These are phyloP conservation scores for Hypoxylon sp. DNA, from an alignment of 2,329 filamentous ascomycete species.

Conservation along the genomic window DNA sequence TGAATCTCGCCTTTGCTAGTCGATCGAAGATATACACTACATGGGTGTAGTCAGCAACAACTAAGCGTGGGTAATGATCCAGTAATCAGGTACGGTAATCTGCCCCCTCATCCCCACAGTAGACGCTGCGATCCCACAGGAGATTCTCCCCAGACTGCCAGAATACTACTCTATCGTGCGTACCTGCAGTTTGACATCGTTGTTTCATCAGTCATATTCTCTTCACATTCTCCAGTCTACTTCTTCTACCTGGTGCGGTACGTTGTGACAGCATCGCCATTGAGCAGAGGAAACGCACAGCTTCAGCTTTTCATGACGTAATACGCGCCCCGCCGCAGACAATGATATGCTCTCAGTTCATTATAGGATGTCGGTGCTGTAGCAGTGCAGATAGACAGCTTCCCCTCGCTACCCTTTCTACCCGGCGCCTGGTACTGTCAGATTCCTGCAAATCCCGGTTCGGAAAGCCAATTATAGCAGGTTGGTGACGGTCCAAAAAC, in stretches of 20 bases:
- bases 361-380: slow-evolving; percentile 19
- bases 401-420: slow-evolving; percentile 18
- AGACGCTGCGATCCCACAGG: slow-evolving; percentile 16
- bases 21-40: not conserved
- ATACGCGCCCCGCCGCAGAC: not conserved
- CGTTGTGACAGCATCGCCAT: not conserved
- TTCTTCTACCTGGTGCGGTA: not conserved
- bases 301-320: not conserved
- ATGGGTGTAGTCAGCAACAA: slow-evolving; percentile 24
- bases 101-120: not conserved
- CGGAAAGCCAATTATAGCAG: slow-evolving; percentile 14
- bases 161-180: slow-evolving; percentile 18
- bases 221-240: not conserved
- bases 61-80: slow-evolving; percentile 33
- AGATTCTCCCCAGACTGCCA: not conserved
- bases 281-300: not conserved
- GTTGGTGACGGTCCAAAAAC: not conserved
- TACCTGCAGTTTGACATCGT: slow-evolving; percentile 21
- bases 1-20: not conserved
- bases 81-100: slow-evolving; percentile 25
- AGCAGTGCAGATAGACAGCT: slow-evolving; percentile 37
- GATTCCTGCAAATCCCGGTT: slow-evolving; percentile 7
- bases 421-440: slow-evolving; percentile 29
- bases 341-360: slow-evolving; percentile 2
- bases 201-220: not conserved